Percentiles rank a stretch among this genome's conserved stretches.
These are phyloP conservation scores for Termitomyces sp. DNA, from an alignment of 768 basidiomycete species.

Conservation along the genomic window DNA sequence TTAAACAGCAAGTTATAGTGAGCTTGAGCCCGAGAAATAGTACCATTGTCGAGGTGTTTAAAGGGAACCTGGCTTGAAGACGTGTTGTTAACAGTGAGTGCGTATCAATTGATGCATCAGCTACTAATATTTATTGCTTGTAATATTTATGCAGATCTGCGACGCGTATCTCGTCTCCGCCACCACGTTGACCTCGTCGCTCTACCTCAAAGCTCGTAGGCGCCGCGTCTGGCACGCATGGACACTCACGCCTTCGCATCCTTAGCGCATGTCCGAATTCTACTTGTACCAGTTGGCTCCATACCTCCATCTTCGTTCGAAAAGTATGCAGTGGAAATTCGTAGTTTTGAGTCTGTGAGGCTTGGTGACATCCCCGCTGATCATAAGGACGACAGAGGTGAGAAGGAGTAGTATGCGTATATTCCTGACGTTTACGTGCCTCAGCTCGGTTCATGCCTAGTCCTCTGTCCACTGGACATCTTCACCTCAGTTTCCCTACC, in stretches of 20 bases:
- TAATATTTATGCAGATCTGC: neutral
- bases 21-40: slow-evolving; percentile 1
- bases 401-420: slow-evolving; percentile 13
- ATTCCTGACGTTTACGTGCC: slow-evolving; percentile 20
- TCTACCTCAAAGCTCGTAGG: neutral
- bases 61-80: slow-evolving; percentile 5
- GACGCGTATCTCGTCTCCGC: slow-evolving; percentile 1
- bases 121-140: neutral
- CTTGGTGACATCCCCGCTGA: slow-evolving; percentile 82
- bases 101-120: neutral
- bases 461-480: slow-evolving; percentile 65
- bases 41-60: slow-evolving; percentile 12
- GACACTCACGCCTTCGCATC: slow-evolving; percentile 72
- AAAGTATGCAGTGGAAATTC: slow-evolving; percentile 68
- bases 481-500: slow-evolving; percentile 76
- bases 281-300: slow-evolving; percentile 81
- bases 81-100: neutral
- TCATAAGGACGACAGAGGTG: slow-evolving; percentile 72
- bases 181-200: neutral
- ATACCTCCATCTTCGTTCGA: slow-evolving; percentile 70
- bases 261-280: slow-evolving; percentile 78
- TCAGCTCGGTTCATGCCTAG: slow-evolving; percentile 81
- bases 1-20: slow-evolving; percentile 4
- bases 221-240: slow-evolving; percentile 36
- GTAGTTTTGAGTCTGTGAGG: slow-evolving; percentile 65